phyloP scores from a whole-genome alignment of 108 stramenopile species.

The Conticribra weissflogii region DNA sequence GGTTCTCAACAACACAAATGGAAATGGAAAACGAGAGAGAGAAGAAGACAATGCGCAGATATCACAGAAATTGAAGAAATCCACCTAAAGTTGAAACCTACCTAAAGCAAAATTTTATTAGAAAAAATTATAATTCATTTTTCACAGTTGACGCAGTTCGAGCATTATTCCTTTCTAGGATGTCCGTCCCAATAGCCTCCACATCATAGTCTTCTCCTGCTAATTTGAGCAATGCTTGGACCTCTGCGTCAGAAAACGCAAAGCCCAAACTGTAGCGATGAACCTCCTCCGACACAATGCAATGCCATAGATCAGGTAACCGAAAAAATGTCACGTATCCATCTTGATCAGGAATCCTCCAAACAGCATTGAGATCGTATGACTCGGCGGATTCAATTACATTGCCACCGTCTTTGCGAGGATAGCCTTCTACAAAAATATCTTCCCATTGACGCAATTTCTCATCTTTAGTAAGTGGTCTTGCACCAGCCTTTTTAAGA shows the following conservation, averaged over 20 bases:
- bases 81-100: no score
- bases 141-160: no score
- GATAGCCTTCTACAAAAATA: constrained; percentile 37
- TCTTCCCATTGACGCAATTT: constrained; percentile 35
- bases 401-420: not conserved
- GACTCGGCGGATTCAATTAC: not conserved
- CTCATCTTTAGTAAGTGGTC: constrained; percentile 32
- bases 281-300: constrained; percentile 51
- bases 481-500: constrained; percentile 42
- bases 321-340: constrained; percentile 50
- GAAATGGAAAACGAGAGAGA: constrained; percentile 2
- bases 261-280: constrained; percentile 56
- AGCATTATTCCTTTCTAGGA: not conserved
- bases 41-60: not conserved
- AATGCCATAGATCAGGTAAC: constrained; percentile 45
- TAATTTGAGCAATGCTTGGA: constrained; percentile 37
- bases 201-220: constrained; percentile 45
- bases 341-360: constrained; percentile 47
- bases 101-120: no score
- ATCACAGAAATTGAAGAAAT: no score
- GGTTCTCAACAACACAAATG: not conserved
- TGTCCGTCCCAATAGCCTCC: not conserved
- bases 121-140: no score
- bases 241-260: constrained; percentile 53
- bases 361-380: constrained; percentile 36